Percentiles rank a stretch among this genome's conserved stretches.
Evolutionary conservation across 306 rosid species (phyloP).

Genomic region (Medicago truncatula): DNA sequence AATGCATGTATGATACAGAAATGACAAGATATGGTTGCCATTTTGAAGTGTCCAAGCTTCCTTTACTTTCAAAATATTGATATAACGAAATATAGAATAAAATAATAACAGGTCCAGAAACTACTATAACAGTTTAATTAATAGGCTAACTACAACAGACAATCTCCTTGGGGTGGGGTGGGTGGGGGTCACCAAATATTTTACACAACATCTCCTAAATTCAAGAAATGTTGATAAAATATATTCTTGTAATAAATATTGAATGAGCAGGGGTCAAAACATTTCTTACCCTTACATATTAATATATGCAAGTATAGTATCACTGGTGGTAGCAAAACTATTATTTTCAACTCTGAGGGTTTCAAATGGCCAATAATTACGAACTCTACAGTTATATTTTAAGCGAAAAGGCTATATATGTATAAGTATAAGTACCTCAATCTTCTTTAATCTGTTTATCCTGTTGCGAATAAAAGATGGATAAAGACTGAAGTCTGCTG

Average conservation of each 20-base stretch:
- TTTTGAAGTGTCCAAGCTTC: not conserved
- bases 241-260: not conserved
- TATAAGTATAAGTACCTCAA: constrained; percentile 27
- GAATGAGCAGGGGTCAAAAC: not conserved
- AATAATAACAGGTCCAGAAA: not conserved
- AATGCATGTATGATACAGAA: not conserved
- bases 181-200: constrained; percentile 1
- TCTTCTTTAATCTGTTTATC: not conserved
- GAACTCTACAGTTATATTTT: not conserved
- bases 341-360: not conserved
- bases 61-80: not conserved
- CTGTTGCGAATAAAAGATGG: constrained; percentile 65
- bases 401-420: not conserved
- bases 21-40: not conserved
- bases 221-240: constrained; percentile 1
- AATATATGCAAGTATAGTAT: constrained; percentile 13
- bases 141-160: not conserved
- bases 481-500: constrained; percentile 51
- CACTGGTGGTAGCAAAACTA: constrained; percentile 3
- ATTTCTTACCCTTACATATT: constrained; percentile 14
- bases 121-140: constrained; percentile 14
- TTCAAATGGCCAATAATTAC: constrained; percentile 7
- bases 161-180: no score
- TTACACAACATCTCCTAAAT: constrained; percentile 12
- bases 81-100: not conserved